Base-by-base conservation (phyloP, 2,329 filamentous ascomycete genomes). In the Fusarium nelsonii region DNA sequence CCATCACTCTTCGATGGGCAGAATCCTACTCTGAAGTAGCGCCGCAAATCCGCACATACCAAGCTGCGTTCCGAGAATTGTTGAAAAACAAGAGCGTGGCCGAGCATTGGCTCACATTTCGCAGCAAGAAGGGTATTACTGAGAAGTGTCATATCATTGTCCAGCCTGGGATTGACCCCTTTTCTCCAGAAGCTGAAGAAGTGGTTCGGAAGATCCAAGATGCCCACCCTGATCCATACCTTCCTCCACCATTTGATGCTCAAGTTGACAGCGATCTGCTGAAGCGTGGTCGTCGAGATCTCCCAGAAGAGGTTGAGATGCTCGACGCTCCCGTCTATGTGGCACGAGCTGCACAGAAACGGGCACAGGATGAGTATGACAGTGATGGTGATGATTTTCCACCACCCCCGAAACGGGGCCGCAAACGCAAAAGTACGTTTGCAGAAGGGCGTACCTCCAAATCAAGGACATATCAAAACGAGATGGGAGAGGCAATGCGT, bases 291-390 rank as follows among this genome's bases (percentile, higher is more conserved):
- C 77, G 81, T 54, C 76, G 81, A 57, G 70, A 75, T 68, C 78
- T 82, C 48, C 78, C 79, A 4, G 73, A 80, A 11, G 82, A 84
- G 50, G 79, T 87, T 18, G 83, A 84, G 36, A 78, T 82, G n/a
- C 73, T 87, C 30, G 79, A 81, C 52, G 85, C 85, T 3, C 85
- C 85, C 4, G 82, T 85, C 30, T 87, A 87, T 72, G 78, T 74
- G n/a, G 78, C 78, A 11, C 79, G 81, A 65, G 58, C 76, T 48
- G 75, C 78, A 14, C 74, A 77, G 11, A 81, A 79, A 62, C 76
- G 76, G 34, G 72, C 65, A 3, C 55, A 66, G 6, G 73, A 75
- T 15, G 76, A 75, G 30, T 58, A 63, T 23, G 66, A 72, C 9
- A 70, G 71, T 8, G 69, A 65, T 5, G 70, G 69, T 16, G 63